phyloP scores from a whole-genome alignment of 495 filamentous ascomycete species.

The Venustampulla echinocandica region DNA sequence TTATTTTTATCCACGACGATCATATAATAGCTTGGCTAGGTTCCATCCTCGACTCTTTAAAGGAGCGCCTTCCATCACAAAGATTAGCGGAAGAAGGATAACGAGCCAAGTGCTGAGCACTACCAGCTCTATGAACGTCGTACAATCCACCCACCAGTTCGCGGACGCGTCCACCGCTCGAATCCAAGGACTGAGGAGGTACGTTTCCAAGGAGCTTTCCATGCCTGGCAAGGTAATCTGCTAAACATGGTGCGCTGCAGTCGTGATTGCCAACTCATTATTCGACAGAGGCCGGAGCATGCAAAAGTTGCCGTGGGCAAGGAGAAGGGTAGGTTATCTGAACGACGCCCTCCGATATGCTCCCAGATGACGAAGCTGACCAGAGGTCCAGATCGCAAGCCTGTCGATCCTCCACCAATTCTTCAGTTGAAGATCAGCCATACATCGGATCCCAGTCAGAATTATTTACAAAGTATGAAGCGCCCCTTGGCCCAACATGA shows the following conservation, averaged over 20 bases:
- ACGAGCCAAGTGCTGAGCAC: background rate
- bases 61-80: background rate
- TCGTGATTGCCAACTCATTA: constrained; percentile 50
- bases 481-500: background rate
- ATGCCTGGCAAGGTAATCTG: background rate
- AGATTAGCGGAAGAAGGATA: background rate
- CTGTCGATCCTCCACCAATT: constrained; percentile 91
- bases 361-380: constrained; percentile 7
- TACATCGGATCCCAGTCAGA: constrained; percentile 65
- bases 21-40: background rate
- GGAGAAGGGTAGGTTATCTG: constrained; percentile 50
- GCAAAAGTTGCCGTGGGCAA: constrained; percentile 64
- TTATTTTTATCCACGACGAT: background rate
- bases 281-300: constrained; percentile 58
- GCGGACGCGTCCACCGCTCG: constrained; percentile 12
- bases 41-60: background rate
- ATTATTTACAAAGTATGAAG: constrained; percentile 53
- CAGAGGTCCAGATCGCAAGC: constrained; percentile 65
- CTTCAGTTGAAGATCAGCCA: constrained; percentile 70
- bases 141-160: constrained; percentile 14
- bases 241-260: constrained; percentile 20
- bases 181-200: constrained; percentile 13
- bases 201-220: background rate
- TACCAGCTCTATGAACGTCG: constrained; percentile 8
- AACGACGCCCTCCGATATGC: background rate